These are phyloP conservation scores for Aspergillus cavernicola DNA, from an alignment of 495 filamentous ascomycete genomes.

Conservation along the genomic window DNA sequence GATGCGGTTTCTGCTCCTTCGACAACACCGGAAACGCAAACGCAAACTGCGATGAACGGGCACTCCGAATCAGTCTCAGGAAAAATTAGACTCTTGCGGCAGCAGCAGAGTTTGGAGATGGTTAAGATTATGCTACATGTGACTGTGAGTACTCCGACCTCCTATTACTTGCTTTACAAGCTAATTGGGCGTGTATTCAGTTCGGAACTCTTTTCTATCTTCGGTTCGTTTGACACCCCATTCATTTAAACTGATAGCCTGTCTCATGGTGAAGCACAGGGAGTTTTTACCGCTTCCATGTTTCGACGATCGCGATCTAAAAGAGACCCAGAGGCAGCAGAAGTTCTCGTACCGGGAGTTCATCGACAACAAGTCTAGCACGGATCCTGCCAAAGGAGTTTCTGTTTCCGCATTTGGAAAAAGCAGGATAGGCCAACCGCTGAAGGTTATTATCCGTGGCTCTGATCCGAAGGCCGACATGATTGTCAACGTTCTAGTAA, in stretches of 20 bases:
- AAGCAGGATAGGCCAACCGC: conserved; percentile 21
- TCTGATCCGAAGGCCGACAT: conserved; percentile 36
- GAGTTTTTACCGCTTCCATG: conserved; percentile 30
- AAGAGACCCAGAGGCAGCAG: conserved; percentile 16
- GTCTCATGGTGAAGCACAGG: conserved; percentile 18
- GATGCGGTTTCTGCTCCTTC: not conserved
- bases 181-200: conserved; percentile 11
- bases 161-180: not conserved
- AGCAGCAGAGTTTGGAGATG: conserved; percentile 47
- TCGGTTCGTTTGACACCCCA: conserved; percentile 19
- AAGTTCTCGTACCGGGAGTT: conserved; percentile 28
- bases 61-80: conserved; percentile 5
- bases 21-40: conserved; percentile 18
- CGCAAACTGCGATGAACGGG: conserved; percentile 15
- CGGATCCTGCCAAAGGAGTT: not conserved
- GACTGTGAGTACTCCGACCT: conserved; percentile 23
- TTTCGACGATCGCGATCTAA: conserved; percentile 31
- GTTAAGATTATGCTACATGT: conserved; percentile 47
- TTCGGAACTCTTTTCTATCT: conserved; percentile 31
- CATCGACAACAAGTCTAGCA: conserved; percentile 11
- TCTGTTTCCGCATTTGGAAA: conserved; percentile 17
- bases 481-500: conserved; percentile 43
- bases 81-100: conserved; percentile 14
- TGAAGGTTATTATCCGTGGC: conserved; percentile 33
- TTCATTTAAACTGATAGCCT: not conserved